Conservation (phyloP, 495 filamentous ascomycete genomes). For the Aspergillus indologenus region DNA sequence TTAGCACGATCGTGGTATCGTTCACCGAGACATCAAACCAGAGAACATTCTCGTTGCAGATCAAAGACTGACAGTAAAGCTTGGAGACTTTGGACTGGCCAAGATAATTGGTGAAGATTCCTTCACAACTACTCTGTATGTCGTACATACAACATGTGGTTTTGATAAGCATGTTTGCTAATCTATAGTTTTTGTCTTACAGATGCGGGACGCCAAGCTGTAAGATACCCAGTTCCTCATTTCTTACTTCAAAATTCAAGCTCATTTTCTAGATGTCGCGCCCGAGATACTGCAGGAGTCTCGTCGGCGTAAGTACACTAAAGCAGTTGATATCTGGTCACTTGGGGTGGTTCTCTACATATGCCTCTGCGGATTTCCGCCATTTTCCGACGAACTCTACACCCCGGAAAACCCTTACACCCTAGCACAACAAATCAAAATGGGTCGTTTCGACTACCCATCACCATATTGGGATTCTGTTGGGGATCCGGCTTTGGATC, state of each 20-base stretch:
- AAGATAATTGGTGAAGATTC: conserved; percentile 99
- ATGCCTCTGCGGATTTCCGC: conserved; percentile 95
- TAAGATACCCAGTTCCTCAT: conserved; percentile 35
- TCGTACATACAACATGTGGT: conserved; percentile 10
- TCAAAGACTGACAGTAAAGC: conserved; percentile 78
- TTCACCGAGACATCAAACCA: conserved; percentile 97
- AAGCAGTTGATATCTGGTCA: conserved; percentile 96
- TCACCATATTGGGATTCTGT: conserved; percentile 97
- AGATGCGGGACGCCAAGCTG: conserved; percentile 91
- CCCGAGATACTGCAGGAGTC: conserved; percentile 87
- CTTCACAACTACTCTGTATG: conserved; percentile 89
- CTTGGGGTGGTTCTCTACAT: conserved; percentile 99
- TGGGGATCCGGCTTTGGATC: conserved; percentile 81
- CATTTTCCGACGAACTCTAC: conserved; percentile 91
- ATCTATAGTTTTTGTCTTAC: conserved; percentile 8
- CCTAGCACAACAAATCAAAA: conserved; percentile 85
- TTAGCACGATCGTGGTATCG: conserved; percentile 95
- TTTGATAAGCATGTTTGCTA: conserved; percentile 9
- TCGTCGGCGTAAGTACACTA: conserved; percentile 80
- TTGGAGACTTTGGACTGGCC: conserved; percentile 95
- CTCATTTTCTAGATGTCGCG: conserved; percentile 69
- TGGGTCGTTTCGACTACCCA: conserved; percentile 87
- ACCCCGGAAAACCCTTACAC: conserved; percentile 76
- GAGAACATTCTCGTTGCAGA: conserved; percentile 94
- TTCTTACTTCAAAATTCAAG: background rate